Evolutionary conservation across 2,329 filamentous ascomycete genomes (phyloP).

Genomic region (Lanzia echinophila): DNA sequence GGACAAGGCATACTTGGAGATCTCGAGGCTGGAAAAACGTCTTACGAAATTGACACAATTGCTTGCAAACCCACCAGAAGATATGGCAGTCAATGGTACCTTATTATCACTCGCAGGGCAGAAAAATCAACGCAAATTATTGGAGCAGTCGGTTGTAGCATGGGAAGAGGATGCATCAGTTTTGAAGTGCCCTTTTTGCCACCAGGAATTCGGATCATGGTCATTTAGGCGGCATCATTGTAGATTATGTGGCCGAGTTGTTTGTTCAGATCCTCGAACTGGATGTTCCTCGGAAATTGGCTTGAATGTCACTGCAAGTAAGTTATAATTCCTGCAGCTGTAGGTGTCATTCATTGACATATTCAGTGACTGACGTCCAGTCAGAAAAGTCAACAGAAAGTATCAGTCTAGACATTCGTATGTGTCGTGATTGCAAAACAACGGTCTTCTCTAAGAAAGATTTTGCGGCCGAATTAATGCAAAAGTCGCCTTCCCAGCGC

Average conservation of each 20-base stretch:
- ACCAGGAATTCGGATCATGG: slow-evolving; percentile 92
- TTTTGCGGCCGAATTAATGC: slow-evolving; percentile 52
- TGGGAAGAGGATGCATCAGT: slow-evolving; percentile 92
- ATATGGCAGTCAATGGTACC: slow-evolving; percentile 45
- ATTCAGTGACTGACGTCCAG: slow-evolving; percentile 32
- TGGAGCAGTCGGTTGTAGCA: slow-evolving; percentile 88
- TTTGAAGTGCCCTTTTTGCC: slow-evolving; percentile 80
- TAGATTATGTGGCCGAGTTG: slow-evolving; percentile 83
- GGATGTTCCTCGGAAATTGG: slow-evolving; percentile 79
- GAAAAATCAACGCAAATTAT: slow-evolving; percentile 67
- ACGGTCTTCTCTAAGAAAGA: slow-evolving; percentile 64
- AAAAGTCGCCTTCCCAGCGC: slow-evolving; percentile 54
- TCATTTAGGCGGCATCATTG: slow-evolving; percentile 92
- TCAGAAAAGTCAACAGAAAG: slow-evolving; percentile 42
- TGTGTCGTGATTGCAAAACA: slow-evolving; percentile 82
- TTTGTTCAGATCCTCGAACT: slow-evolving; percentile 82
- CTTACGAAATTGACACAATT: slow-evolving; percentile 84
- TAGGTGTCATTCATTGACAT: slow-evolving; percentile 21
- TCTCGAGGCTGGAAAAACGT: slow-evolving; percentile 84
- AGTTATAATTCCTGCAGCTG: slow-evolving; percentile 28
- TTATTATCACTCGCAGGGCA: slow-evolving; percentile 57
- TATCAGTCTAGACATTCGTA: slow-evolving; percentile 72
- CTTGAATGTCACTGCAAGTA: slow-evolving; percentile 65
- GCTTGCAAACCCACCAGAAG: slow-evolving; percentile 67
- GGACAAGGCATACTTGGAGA: slow-evolving; percentile 79